A percentile compares a stretch with the other conserved stretches of the same genome.
Conservation (phyloP, 2,329 filamentous ascomycete genomes). For the Aspergillaceae sp. region DNA sequence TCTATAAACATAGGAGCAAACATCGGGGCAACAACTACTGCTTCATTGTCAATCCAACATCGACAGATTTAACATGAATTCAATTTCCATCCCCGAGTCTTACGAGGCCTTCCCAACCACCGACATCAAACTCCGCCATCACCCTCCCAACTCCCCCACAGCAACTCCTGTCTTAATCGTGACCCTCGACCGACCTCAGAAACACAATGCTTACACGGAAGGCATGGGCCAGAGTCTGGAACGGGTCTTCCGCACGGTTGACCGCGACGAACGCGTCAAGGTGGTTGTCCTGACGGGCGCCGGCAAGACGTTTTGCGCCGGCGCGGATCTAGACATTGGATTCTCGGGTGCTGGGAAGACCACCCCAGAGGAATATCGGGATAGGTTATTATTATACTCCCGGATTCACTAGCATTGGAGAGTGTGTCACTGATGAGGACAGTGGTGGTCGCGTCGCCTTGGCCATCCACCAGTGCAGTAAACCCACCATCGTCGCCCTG, state of each 20-base stretch:
- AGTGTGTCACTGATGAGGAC: neutral
- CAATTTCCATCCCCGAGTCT: conserved; percentile 16
- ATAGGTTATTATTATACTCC: conserved; percentile 33
- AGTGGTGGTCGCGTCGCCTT: conserved; percentile 31
- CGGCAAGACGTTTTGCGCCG: conserved; percentile 42
- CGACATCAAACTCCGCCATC: conserved; percentile 26
- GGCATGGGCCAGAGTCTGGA: conserved; percentile 40
- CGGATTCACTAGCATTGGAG: no score
- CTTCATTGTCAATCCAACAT: neutral
- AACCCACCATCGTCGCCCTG: conserved; percentile 49
- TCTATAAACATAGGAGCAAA: no score
- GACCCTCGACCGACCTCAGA: conserved; percentile 46
- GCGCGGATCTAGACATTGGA: conserved; percentile 48
- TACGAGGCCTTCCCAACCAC: conserved; percentile 20
- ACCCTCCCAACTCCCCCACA: conserved; percentile 36
- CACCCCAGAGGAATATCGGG: conserved; percentile 42
- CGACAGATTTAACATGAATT: neutral
- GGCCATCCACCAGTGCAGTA: conserved; percentile 50
- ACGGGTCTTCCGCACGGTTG: conserved; percentile 29
- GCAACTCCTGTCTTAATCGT: conserved; percentile 40
- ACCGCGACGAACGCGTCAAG: conserved; percentile 48
- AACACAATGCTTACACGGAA: conserved; percentile 49
- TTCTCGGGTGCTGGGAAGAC: conserved; percentile 38
- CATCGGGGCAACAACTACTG: no score
- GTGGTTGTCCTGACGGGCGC: conserved; percentile 48